Evolutionary conservation across 176 grass and related monocot genomes (phyloP).

Genomic region (Lolium multiflorum): DNA sequence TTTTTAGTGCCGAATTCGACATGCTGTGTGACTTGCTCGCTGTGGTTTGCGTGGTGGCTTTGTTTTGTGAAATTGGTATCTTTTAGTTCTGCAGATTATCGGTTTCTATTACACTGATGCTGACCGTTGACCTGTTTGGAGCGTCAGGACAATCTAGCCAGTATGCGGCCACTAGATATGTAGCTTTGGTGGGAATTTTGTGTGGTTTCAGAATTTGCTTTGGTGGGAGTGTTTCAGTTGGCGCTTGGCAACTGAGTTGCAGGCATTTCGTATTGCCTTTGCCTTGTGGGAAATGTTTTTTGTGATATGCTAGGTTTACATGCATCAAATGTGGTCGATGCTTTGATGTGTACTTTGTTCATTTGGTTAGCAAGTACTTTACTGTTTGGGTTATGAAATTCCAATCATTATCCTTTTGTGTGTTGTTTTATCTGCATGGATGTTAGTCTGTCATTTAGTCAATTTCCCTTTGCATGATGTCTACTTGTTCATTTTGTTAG

Average conservation of each 20-base stretch:
- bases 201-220: neutral
- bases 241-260: too few relatives aligned
- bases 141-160: neutral
- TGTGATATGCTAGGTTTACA: neutral
- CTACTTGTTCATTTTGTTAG: neutral
- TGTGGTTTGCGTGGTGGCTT: neutral
- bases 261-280: neutral
- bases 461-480: too few relatives aligned
- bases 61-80: neutral
- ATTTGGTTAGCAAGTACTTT: neutral
- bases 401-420: neutral
- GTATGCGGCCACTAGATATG: neutral
- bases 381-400: slow-evolving; percentile 11
- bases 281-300: neutral
- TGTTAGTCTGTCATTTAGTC: neutral
- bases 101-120: neutral
- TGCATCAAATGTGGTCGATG: neutral
- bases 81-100: neutral
- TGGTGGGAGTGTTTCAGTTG: too few relatives aligned
- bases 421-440: neutral
- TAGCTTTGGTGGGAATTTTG: neutral
- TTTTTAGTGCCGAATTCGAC: neutral
- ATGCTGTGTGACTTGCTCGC: neutral
- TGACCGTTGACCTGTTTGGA: neutral
- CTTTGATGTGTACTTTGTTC: neutral